Evolutionary conservation across 1,284 basidiomycete genomes (phyloP).

Genomic region (Austroboletus novae-zelandiae): DNA sequence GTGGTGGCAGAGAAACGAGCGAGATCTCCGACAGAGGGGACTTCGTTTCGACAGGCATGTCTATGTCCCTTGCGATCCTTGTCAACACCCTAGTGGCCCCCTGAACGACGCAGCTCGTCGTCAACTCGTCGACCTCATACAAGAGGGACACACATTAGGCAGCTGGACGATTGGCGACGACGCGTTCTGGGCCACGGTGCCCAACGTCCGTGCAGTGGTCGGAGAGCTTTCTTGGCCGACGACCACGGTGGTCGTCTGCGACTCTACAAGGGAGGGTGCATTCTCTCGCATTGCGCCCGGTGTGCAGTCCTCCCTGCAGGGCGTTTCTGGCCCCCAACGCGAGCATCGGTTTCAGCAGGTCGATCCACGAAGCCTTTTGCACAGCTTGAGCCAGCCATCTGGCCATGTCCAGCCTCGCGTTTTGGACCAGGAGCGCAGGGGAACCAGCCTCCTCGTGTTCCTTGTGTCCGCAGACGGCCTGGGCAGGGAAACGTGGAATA

Average conservation of each 20-base stretch:
- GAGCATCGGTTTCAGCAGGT: constrained; percentile 22
- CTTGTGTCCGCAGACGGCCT: constrained; percentile 9
- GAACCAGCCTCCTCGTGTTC: constrained; percentile 15
- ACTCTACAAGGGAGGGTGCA: constrained; percentile 7
- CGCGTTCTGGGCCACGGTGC: constrained; percentile 13
- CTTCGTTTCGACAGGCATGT: constrained; percentile 21
- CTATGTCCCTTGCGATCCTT: constrained; percentile 15
- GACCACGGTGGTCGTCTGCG: constrained; percentile 22
- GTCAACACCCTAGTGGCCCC: not conserved
- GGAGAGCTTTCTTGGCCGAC: constrained; percentile 23
- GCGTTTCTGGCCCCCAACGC: not conserved
- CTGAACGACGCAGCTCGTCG: not conserved
- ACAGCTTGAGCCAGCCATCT: constrained; percentile 1
- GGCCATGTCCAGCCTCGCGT: not conserved
- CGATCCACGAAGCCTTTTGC: constrained; percentile 10
- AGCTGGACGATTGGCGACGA: constrained; percentile 16
- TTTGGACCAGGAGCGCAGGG: constrained; percentile 3
- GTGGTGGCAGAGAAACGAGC: constrained; percentile 21
- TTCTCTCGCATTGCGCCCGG: constrained; percentile 10
- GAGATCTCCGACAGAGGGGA: constrained; percentile 11
- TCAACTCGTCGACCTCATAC: constrained; percentile 10
- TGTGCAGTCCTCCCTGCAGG: constrained; percentile 11
- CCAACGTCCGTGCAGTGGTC: constrained; percentile 20
- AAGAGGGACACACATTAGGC: constrained; percentile 12
- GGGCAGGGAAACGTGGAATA: constrained; percentile 11